These are phyloP conservation scores for Sextonia rubra DNA, from an alignment of 164 flowering plant species.

Conservation along the genomic window DNA sequence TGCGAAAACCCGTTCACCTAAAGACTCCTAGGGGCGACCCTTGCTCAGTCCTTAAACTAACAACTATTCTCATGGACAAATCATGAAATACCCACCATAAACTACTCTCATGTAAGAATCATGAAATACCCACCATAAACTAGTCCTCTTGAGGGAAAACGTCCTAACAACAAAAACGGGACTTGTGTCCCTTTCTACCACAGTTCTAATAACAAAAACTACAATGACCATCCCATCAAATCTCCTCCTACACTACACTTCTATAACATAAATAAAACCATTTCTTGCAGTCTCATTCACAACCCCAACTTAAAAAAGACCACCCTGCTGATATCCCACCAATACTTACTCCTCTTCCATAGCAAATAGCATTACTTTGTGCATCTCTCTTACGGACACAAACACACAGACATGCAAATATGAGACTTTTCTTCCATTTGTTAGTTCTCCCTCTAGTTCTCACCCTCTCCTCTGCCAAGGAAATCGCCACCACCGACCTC, in stretches of 20 bases:
- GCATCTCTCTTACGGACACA: background rate
- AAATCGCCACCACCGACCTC: background rate
- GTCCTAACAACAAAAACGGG: background rate
- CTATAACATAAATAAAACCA: no score
- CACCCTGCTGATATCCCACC: background rate
- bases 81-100: background rate
- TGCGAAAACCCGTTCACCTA: no score
- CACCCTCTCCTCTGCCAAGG: constrained; percentile 1
- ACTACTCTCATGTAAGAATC: background rate
- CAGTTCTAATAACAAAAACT: no score
- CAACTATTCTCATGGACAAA: background rate
- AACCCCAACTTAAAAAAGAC: no score
- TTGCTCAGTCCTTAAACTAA: background rate
- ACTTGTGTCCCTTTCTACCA: background rate
- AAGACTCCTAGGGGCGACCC: background rate
- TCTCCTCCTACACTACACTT: no score
- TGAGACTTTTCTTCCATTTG: background rate
- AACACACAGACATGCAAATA: no score
- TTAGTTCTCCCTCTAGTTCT: constrained; percentile 1
- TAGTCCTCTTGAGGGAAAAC: background rate
- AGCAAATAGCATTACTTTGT: background rate
- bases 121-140: background rate
- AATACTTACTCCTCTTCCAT: background rate
- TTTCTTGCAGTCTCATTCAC: no score
- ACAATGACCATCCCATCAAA: no score